A percentile compares a stretch with the other conserved stretches of the same genome.
Conservation (phyloP, 805 yeast genomes). For the Yarrowia sp. region DNA sequence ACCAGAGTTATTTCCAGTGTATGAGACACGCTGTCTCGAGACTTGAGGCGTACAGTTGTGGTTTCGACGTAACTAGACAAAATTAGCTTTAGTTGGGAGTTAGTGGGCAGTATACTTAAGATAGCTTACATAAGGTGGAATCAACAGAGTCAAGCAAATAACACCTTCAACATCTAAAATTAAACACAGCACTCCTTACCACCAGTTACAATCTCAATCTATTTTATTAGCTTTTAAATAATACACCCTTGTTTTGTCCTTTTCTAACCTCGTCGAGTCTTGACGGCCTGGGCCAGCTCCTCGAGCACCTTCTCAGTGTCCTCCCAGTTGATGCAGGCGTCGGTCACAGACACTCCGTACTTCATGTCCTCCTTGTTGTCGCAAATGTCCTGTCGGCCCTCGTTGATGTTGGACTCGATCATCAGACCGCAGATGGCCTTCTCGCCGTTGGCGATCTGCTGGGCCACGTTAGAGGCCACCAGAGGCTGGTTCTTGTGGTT, state of each 20-base stretch:
- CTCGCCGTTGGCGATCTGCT: constrained; percentile 80
- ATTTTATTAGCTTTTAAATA: constrained; percentile 33
- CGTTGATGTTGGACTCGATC: constrained; percentile 92
- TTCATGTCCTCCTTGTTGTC: constrained; percentile 77
- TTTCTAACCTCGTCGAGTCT: constrained; percentile 64
- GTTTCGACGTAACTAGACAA: no score
- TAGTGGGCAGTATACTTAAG: no score
- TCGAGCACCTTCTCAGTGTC: constrained; percentile 76
- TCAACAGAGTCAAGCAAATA: no score
- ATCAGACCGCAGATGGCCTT: constrained; percentile 85
- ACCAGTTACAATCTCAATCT: background rate
- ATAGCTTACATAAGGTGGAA: no score
- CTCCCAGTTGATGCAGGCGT: constrained; percentile 94
- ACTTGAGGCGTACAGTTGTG: no score
- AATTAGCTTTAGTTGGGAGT: no score
- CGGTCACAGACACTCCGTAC: constrained; percentile 97
- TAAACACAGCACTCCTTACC: no score
- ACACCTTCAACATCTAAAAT: no score
- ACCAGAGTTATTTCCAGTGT: no score
- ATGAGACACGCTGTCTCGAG: no score
- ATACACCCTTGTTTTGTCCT: background rate
- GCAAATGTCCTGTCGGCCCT: constrained; percentile 93
- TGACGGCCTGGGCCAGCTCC: constrained; percentile 78
- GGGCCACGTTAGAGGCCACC: constrained; percentile 78
- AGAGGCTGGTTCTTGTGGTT: constrained; percentile 92